Evolutionary conservation across 2,329 filamentous ascomycete genomes (phyloP).

Genomic region (Sphaerostilbella broomeana): DNA sequence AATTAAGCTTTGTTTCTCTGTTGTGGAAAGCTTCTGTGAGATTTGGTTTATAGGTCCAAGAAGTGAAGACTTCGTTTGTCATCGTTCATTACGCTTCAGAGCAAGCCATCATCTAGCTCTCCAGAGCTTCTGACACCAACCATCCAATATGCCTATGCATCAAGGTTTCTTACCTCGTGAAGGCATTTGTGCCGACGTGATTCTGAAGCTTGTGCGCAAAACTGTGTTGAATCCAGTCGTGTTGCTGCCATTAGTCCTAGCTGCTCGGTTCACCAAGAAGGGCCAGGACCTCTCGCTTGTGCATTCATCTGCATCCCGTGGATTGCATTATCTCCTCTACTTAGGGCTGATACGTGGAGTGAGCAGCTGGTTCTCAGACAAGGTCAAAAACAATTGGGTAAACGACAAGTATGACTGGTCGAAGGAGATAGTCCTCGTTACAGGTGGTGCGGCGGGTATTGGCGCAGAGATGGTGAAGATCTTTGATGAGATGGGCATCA

Average conservation of each 20-base stretch:
- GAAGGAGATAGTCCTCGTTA: constrained; percentile 65
- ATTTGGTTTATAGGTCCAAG: too few species aligned
- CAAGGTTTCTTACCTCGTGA: constrained; percentile 48
- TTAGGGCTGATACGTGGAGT: constrained; percentile 22
- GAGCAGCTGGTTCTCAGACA: constrained; percentile 28
- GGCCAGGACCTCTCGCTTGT: constrained; percentile 49
- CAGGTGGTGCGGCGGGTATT: constrained; percentile 69
- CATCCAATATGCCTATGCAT: constrained; percentile 34
- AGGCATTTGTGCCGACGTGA: constrained; percentile 54
- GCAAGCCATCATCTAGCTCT: too few species aligned
- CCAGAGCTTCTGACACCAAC: too few species aligned
- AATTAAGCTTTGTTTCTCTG: too few species aligned
- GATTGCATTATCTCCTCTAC: constrained; percentile 35
- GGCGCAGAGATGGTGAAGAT: constrained; percentile 58
- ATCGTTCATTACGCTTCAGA: too few species aligned
- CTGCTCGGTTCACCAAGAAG: constrained; percentile 56
- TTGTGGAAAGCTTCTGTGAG: too few species aligned
- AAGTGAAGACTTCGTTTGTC: too few species aligned
- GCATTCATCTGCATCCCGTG: constrained; percentile 44
- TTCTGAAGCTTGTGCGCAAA: constrained; percentile 49
- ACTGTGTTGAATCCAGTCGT: constrained; percentile 60
- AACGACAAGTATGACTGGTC: constrained; percentile 53
- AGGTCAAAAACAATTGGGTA: constrained; percentile 30
- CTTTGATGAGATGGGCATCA: constrained; percentile 58
- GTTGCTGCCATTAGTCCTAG: constrained; percentile 56